phyloP scores from a whole-genome alignment of 2,329 filamentous ascomycete genomes.

The Colletotrichum navitas region DNA sequence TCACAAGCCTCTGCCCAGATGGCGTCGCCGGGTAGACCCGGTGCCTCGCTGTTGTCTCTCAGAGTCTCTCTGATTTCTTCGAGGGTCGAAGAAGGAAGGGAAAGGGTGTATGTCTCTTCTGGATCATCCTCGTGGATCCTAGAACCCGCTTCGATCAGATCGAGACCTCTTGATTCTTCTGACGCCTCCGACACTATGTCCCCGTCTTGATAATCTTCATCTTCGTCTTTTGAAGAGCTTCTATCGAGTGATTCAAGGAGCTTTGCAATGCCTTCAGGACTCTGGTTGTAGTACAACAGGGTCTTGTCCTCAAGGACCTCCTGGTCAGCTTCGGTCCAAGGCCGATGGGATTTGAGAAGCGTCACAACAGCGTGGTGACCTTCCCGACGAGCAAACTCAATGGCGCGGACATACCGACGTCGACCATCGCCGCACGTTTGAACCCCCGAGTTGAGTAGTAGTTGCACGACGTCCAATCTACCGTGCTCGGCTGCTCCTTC shows the following conservation, averaged over 20 bases:
- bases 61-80: neutral
- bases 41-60: no score
- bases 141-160: neutral
- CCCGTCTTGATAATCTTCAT: neutral
- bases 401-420: neutral
- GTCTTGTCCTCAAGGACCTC: neutral
- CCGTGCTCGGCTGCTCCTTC: neutral
- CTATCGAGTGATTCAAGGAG: fast-evolving
- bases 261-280: neutral
- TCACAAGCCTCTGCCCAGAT: conserved; percentile 3
- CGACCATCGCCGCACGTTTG: neutral
- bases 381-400: neutral
- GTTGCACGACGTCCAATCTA: neutral
- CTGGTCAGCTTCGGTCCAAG: neutral
- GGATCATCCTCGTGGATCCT: neutral
- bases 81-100: neutral
- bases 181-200: no score
- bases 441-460: neutral
- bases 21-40: neutral
- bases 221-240: fast-evolving
- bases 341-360: neutral
- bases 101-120: neutral
- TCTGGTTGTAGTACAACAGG: fast-evolving
- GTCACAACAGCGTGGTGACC: neutral
- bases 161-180: no score